Evolutionary conservation across 1,284 basidiomycete genomes (phyloP), one percentile per base, ranked within the genome.

Genomic region (Cerrena zonata): DNA sequence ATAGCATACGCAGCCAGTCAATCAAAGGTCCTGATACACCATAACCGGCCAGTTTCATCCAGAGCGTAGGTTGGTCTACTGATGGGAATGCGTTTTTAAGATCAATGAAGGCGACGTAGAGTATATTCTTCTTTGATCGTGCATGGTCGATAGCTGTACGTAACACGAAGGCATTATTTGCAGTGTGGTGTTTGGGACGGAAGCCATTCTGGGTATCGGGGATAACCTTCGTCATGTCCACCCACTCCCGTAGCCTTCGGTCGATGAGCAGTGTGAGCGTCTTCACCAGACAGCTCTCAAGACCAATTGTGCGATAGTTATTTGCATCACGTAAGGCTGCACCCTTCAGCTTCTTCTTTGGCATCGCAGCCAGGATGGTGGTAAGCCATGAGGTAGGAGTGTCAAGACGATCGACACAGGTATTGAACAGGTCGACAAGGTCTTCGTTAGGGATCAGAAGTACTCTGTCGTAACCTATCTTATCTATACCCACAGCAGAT

Each of bases 41-140:
- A 19, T 49, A 22, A 1, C 37, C 0, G 18, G 41, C 49, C 0
- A 69, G 56, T 43, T 67, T 67, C 7, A 55, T 22, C 69, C 69
- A 69, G 2, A 70, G 59, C 0, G 63, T 58, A 0, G 56, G 38
- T 12, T 59, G 59, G 41, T 69, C 57, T 2, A 65, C 64, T 0
- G 65, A 68, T 0, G 68, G 68, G 53, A 70, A 70, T 3, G 65
- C 67, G 51, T 69, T 70, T 0, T 42, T 54, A 7, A 69, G 41
- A 52, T 69, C 67, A 0, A 65, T 55, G 45, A 65, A 67, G 0
- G 56, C 62, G 0, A 64, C 61, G 50, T 60, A 67, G 3, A 67
- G 55, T 1, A 55, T 12, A 10, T 57, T 47, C 1, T 55, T 52
- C 1, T 46, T 4, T 0, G 53, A 38, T 3, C 57, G 48, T 0